Evolutionary conservation across 306 rosid species (phyloP), one percentile per base, ranked within the genome.

Genomic region (Fagus crenata): DNA sequence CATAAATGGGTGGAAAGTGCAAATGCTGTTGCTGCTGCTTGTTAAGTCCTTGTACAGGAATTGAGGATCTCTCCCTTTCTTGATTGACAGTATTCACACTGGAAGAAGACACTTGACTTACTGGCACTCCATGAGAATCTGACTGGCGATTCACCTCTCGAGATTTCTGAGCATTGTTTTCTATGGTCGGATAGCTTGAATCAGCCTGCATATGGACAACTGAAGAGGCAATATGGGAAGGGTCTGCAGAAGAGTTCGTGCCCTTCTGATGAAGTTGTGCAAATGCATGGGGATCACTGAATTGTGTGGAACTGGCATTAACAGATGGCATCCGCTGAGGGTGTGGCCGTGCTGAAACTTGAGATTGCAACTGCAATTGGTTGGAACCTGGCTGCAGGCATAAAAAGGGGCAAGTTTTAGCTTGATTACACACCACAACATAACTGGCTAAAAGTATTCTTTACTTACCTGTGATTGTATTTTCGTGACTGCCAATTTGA

Each of bases 241-340:
- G 87, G 74, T 87, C 92, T 61, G 89, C 78, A 51, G 96, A 76
- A 81, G 92, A 74, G 80, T 65, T 87, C 53, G 78, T 11, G 65
- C 89, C 88, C 85, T 92, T 89, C 85, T 90, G 96, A 81, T 92
- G 97, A 83, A 81, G 81, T 55, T 86, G 90, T 39, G 92, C 84
- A 83, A 86, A 89, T 41, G 93, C 88, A 73, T 88, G 92, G 64
- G 93, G 90, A 85, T 88, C 95, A 77, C 82, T 83, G 63, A 90
- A 89, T 72, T 87, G 90, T 53, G 89, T 61, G 53, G 87, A 78
- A 60, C 89, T 89, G 37, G 87, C 69, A 86, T 79, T 84, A 69
- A 86, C 78, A 54, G 88, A 72, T 73, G 89, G 92, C 89, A 85
- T 85, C 85, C 91, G 87, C 41, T 84, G 86, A 83, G 95, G 75